Percentiles rank a stretch among this genome's conserved stretches.
Evolutionary conservation across 2,329 filamentous ascomycete genomes (phyloP).

Genomic region (Alternaria ethzedia): DNA sequence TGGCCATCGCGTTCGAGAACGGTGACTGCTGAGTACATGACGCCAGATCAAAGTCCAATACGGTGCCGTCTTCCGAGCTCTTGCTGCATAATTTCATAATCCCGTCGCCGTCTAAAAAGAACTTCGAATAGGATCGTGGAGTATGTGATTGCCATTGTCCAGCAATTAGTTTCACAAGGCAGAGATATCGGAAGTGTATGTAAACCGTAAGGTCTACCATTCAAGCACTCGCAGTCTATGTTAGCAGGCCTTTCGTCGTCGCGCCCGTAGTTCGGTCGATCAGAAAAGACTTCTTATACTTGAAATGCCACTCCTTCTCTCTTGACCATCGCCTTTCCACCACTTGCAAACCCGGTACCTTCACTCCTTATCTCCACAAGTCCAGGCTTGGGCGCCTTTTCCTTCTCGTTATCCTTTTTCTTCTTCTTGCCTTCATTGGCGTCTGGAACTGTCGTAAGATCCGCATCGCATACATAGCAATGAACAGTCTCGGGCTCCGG

Average conservation of each 20-base stretch:
- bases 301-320: slow-evolving; percentile 82
- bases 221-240: neutral
- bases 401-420: slow-evolving; percentile 61
- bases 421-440: slow-evolving; percentile 45
- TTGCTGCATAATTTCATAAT: neutral
- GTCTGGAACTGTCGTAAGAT: slow-evolving; percentile 61
- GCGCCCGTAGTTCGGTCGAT: neutral
- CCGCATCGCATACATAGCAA: slow-evolving; percentile 88
- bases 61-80: neutral
- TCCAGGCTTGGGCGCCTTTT: slow-evolving; percentile 70
- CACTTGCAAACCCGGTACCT: slow-evolving; percentile 89
- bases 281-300: slow-evolving; percentile 17
- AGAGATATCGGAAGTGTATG: neutral
- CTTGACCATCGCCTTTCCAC: slow-evolving; percentile 82
- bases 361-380: slow-evolving; percentile 82
- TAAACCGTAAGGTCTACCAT: neutral
- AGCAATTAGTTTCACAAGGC: neutral
- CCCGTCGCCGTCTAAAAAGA: neutral
- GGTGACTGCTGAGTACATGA: neutral
- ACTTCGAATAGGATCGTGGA: neutral
- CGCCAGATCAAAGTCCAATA: neutral
- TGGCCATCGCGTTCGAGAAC: neutral
- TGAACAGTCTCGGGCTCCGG: slow-evolving; percentile 61
- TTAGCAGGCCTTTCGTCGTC: neutral
- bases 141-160: neutral